Evolutionary conservation across 108 stramenopile genomes (phyloP), one percentile per base, ranked within the genome.

Genomic region (Parmales sp.): DNA sequence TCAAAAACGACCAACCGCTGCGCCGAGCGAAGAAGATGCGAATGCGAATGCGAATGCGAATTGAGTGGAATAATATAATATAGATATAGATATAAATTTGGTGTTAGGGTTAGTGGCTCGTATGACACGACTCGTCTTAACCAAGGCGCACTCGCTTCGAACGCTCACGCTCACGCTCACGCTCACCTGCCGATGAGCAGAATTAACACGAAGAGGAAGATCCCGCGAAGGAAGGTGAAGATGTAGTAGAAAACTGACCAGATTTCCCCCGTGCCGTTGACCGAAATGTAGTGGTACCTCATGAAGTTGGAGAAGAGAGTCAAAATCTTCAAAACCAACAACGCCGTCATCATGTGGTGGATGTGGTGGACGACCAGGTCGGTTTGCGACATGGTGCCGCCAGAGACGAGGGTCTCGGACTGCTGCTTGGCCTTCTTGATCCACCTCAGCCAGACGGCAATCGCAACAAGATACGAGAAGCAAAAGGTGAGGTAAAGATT

Each of bases 191-290:
- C 98, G 69, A 99, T 90, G 29, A 98, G 79, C 0, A 99, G 80
- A 41, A 99, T 89, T 41, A 96, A 95, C 5, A 88, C 84, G 69
- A 98, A 97, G 45, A 95, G 77, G 51, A 88, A 80, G 65, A 86
- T 81, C 28, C 86, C 86, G 70, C 87, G 88, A 22, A 88, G 49
- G 63, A 89, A 92, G 7, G 84, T 74, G 72, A 98, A 83, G 23
- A 81, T 63, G 71, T 92, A 95, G 38, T 85, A 95, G 4, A 96
- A 67, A 22, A 83, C 81, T 0, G 84, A 87, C 88, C 94, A 95
- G 31, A 88, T 79, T 48, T 90, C 90, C 38, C 92, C 87, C 67
- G 88, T 84, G 0, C 98, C 98, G 20, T 82, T 84, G 16, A 89
- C 74, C 41, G 88, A 76, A 68, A 98, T 90, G 74, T 73, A 91